A percentile compares a stretch with the other conserved stretches of the same genome.
Evolutionary conservation across 2,329 filamentous ascomycete genomes (phyloP).

Genomic region (Lachnellula suecica): DNA sequence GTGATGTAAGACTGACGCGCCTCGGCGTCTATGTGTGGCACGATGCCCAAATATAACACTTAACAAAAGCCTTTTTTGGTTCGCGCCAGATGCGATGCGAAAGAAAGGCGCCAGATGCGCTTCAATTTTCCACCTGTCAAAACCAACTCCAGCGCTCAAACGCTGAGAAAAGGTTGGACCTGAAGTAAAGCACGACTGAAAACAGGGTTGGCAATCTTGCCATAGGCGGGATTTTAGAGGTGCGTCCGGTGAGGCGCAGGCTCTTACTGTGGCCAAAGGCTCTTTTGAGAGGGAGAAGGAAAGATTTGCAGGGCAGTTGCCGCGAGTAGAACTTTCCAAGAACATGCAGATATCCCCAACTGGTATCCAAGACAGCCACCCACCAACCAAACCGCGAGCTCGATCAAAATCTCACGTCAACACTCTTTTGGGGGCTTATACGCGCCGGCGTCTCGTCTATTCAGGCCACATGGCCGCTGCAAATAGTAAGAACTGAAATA

Average conservation of each 20-base stretch:
- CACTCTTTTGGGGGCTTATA: conserved; percentile 1
- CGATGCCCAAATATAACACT: conserved; percentile 9
- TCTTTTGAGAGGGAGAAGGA: too few relatives aligned
- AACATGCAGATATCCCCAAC: neutral
- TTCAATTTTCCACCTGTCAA: neutral
- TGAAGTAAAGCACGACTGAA: too few relatives aligned
- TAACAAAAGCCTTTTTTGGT: neutral
- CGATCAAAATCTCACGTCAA: conserved; percentile 12
- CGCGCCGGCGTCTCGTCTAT: neutral
- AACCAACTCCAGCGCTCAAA: too few relatives aligned
- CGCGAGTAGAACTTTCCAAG: neutral
- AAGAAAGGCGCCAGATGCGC: too few relatives aligned
- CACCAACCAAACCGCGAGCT: neutral
- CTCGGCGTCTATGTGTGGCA: conserved; percentile 10
- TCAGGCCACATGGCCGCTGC: neutral
- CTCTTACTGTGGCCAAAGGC: too few relatives aligned
- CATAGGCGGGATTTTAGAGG: too few relatives aligned
- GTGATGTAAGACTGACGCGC: conserved; percentile 14
- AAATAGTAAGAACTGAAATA: conserved; percentile 2
- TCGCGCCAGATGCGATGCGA: neutral
- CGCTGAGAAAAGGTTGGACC: too few relatives aligned
- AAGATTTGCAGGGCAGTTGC: too few relatives aligned
- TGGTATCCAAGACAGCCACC: neutral
- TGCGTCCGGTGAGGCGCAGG: too few relatives aligned
- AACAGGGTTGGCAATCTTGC: too few relatives aligned